Conservation (phyloP, 228 moss, liverwort and hornwort genomes). For the Sphagnum magellanicum region DNA sequence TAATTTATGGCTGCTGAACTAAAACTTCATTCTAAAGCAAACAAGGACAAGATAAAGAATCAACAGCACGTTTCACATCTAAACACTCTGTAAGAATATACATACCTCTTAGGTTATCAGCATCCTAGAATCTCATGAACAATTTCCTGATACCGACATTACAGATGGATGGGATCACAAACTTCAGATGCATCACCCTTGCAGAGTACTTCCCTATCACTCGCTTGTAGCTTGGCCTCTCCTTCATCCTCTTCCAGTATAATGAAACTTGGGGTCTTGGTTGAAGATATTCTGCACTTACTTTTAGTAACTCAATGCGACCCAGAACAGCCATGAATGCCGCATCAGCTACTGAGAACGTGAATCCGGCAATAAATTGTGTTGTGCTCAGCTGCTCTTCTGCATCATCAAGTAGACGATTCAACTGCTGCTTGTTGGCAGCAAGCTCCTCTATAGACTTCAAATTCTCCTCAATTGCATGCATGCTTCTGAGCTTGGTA, state of each 20-base stretch:
- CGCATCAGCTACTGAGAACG: constrained; percentile 63
- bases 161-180: constrained; percentile 61
- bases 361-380: constrained; percentile 51
- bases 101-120: no score
- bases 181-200: constrained; percentile 55
- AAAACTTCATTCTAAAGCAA: no score
- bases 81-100: no score
- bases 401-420: constrained; percentile 44
- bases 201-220: constrained; percentile 57
- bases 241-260: constrained; percentile 71
- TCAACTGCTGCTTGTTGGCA: constrained; percentile 47
- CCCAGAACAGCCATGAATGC: constrained; percentile 57
- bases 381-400: constrained; percentile 49
- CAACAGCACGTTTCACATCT: no score
- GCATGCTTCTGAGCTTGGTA: constrained; percentile 68
- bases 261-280: constrained; percentile 31
- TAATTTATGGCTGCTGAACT: no score
- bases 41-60: no score
- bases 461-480: constrained; percentile 56
- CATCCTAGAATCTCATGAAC: constrained; percentile 48
- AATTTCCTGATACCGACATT: constrained; percentile 55
- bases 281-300: constrained; percentile 30
- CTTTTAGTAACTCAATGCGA: constrained; percentile 55
- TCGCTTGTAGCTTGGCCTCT: constrained; percentile 61
- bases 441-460: constrained; percentile 40